phyloP scores from a whole-genome alignment of 1,284 basidiomycete genomes.

The Cryptococcus sp. region DNA sequence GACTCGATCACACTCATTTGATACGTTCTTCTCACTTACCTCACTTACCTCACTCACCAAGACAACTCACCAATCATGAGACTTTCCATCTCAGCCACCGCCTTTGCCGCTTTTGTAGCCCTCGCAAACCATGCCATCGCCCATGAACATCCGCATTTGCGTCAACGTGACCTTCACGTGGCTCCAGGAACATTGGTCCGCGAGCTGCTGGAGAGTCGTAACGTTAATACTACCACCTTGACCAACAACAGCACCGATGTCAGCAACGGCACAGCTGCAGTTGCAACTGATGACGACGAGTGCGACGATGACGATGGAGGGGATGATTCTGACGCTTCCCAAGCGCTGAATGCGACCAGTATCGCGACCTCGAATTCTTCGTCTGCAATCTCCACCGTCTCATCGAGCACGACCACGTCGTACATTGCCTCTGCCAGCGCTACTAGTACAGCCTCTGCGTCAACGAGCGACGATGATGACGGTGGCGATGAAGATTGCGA shows the following conservation, averaged over 20 bases:
- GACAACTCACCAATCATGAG: slow-evolving; percentile 10
- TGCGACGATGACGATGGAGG: slow-evolving; percentile 23
- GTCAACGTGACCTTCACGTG: slow-evolving; percentile 1
- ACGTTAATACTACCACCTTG: too few species aligned
- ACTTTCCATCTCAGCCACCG: slow-evolving; percentile 9
- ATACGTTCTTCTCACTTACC: background rate
- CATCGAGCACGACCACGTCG: background rate
- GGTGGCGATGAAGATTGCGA: background rate
- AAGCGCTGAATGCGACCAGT: background rate
- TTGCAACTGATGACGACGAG: slow-evolving; percentile 5
- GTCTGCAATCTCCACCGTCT: background rate
- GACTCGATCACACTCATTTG: background rate
- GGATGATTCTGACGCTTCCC: slow-evolving; percentile 2
- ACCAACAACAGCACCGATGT: too few species aligned
- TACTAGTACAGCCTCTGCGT: slow-evolving; percentile 4
- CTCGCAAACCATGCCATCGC: slow-evolving; percentile 13
- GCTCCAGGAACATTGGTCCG: background rate
- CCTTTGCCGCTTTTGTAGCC: slow-evolving; percentile 13
- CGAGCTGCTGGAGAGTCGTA: too few species aligned
- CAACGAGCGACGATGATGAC: slow-evolving; percentile 10
- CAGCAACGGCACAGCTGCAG: too few species aligned
- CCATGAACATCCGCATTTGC: background rate
- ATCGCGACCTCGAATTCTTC: too few species aligned
- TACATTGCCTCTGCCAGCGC: slow-evolving; percentile 1
- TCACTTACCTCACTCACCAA: background rate